Evolutionary conservation across 164 flowering plant species (phyloP).

Genomic region (Magnolia officinalis): DNA sequence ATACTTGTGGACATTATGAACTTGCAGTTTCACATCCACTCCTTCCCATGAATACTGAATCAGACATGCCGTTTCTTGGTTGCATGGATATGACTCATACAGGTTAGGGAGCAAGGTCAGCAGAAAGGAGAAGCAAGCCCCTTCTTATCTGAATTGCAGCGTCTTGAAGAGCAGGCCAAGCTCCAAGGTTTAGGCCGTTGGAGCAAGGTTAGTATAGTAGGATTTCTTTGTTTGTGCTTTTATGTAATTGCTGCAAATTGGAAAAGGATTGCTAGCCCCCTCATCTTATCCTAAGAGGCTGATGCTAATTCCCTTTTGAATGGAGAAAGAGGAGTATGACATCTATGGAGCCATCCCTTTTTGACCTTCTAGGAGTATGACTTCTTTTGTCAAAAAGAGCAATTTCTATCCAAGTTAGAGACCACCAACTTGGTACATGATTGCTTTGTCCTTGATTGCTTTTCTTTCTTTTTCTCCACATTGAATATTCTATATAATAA

Average conservation of each 20-base stretch:
- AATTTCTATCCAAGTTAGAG: no score
- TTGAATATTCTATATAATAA: no score
- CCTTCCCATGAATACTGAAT: not conserved
- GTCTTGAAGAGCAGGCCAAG: conserved; percentile 88
- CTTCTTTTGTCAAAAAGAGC: no score
- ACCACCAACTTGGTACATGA: no score
- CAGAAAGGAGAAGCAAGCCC: conserved; percentile 81
- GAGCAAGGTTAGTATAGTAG: conserved; percentile 56
- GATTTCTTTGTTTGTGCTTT: not conserved
- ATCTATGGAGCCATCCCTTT: no score
- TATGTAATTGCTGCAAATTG: not conserved
- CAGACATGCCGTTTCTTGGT: not conserved
- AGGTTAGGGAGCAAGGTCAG: conserved; percentile 84
- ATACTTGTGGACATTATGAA: not conserved
- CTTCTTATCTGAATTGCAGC: conserved; percentile 50
- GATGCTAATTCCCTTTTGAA: no score
- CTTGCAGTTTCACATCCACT: not conserved
- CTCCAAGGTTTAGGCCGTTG: conserved; percentile 82
- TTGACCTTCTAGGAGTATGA: no score
- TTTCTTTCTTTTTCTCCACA: no score
- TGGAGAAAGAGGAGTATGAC: no score
- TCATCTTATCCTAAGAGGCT: no score
- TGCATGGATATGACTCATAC: conserved; percentile 10
- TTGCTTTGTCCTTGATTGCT: no score
- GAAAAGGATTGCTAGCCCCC: not conserved